Evolutionary conservation across 768 basidiomycete genomes (phyloP).

Genomic region (Wakefieldia striispora): DNA sequence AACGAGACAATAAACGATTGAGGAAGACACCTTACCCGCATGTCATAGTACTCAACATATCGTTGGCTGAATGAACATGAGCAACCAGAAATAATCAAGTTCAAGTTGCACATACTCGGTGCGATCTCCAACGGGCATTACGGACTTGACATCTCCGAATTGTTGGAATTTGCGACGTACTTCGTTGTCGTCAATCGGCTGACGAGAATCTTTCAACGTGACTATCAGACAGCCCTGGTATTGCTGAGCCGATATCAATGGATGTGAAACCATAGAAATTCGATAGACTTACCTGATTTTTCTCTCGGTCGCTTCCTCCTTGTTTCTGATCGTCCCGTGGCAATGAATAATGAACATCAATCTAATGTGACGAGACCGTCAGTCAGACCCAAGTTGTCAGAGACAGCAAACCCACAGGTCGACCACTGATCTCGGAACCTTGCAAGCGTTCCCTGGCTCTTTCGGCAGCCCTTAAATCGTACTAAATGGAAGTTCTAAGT

Average conservation of each 20-base stretch:
- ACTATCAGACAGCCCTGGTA: conserved; percentile 84
- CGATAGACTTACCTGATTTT: conserved; percentile 67
- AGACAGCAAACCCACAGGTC: conserved; percentile 65
- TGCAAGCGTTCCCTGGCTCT: conserved; percentile 88
- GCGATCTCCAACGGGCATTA: conserved; percentile 64
- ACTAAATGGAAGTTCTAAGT: conserved; percentile 49
- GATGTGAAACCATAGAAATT: background rate
- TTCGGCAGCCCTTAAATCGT: conserved; percentile 89
- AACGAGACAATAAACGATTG: conserved; percentile 5
- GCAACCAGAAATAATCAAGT: background rate
- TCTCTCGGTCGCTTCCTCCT: conserved; percentile 58
- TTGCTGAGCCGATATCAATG: conserved; percentile 43
- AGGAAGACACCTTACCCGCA: conserved; percentile 50
- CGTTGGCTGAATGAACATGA: conserved; percentile 58
- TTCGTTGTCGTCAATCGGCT: conserved; percentile 79
- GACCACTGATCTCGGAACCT: conserved; percentile 80
- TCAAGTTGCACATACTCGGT: conserved; percentile 45
- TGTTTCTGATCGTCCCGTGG: conserved; percentile 82
- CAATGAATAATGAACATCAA: conserved; percentile 97
- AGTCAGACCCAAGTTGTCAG: background rate
- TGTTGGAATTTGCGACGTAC: conserved; percentile 83
- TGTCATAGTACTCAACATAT: conserved; percentile 94
- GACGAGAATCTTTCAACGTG: conserved; percentile 68
- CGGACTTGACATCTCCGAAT: conserved; percentile 86
- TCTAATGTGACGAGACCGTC: conserved; percentile 46